Evolutionary conservation across 2,329 filamentous ascomycete species (phyloP).

Genomic region (Dendrostoma leiphaemia): DNA sequence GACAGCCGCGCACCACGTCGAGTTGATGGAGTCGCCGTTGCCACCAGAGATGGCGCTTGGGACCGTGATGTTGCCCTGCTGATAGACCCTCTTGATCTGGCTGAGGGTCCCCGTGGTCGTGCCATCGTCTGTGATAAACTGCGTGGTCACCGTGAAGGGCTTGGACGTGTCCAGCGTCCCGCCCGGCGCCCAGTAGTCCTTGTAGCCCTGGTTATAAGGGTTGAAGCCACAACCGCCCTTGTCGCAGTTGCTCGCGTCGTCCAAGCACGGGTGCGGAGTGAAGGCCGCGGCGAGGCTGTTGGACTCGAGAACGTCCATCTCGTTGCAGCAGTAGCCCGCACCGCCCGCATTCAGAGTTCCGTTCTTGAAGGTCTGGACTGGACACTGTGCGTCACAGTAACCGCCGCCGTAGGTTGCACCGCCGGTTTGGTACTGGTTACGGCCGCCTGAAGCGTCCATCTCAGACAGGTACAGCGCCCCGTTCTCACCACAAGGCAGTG

Average conservation of each 20-base stretch:
- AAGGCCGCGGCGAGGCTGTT: constrained; percentile 55
- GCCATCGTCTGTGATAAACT: constrained; percentile 38
- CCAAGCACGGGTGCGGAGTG: constrained; percentile 55
- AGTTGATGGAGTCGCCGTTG: constrained; percentile 38
- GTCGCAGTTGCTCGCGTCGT: constrained; percentile 43
- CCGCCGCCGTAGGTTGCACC: constrained; percentile 46
- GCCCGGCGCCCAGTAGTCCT: constrained; percentile 27
- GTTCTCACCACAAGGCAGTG: constrained; percentile 61
- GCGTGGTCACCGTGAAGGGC: constrained; percentile 39
- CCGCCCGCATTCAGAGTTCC: constrained; percentile 40
- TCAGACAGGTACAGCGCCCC: constrained; percentile 44
- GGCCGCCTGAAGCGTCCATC: constrained; percentile 49
- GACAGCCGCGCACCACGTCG: constrained; percentile 45
- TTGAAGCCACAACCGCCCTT: constrained; percentile 56
- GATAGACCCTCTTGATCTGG: constrained; percentile 44
- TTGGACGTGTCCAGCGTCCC: constrained; percentile 45
- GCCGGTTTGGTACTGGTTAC: constrained; percentile 35
- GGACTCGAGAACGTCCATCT: constrained; percentile 56
- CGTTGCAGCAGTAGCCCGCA: constrained; percentile 45
- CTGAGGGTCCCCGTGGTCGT: constrained; percentile 37
- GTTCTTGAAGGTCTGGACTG: constrained; percentile 37
- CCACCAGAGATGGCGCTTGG: constrained; percentile 20
- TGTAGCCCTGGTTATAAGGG: constrained; percentile 23
- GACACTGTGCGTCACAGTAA: constrained; percentile 39
- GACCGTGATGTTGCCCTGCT: constrained; percentile 45